Evolutionary conservation across 2,329 filamentous ascomycete species (phyloP).

Genomic region (Colletotrichum graminicola): DNA sequence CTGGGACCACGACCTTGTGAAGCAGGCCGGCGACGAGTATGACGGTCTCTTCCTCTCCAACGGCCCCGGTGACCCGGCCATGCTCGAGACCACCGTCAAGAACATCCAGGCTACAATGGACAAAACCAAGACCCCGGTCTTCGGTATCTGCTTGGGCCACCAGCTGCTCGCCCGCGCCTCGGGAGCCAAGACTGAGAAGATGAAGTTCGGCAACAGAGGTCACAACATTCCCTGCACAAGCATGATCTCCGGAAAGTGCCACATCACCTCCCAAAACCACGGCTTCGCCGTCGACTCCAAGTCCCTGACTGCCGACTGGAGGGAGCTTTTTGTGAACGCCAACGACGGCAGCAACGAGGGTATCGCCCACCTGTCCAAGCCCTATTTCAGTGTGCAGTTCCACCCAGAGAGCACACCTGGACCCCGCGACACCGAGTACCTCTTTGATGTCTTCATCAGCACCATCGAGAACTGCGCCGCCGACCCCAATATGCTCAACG

Average conservation of each 20-base stretch:
- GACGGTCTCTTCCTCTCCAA: constrained; percentile 99
- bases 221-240: constrained; percentile 99
- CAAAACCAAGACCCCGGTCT: constrained; percentile 86
- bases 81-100: constrained; percentile 82
- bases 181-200: constrained; percentile 88
- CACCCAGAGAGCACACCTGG: constrained; percentile 97
- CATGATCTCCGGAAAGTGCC: constrained; percentile 94
- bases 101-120: constrained; percentile 82
- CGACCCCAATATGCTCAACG: constrained; percentile 74
- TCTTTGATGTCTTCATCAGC: constrained; percentile 96
- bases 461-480: constrained; percentile 80
- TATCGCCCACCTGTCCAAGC: constrained; percentile 86
- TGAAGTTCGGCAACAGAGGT: constrained; percentile 99
- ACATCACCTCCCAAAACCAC: constrained; percentile 99
- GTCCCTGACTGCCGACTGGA: constrained; percentile 83
- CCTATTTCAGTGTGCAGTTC: constrained; percentile 99
- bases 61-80: constrained; percentile 93
- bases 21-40: constrained; percentile 83
- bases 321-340: constrained; percentile 96
- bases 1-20: constrained; percentile 93
- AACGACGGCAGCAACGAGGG: constrained; percentile 99
- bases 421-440: constrained; percentile 93
- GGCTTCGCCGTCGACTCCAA: constrained; percentile 91
- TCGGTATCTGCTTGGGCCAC: constrained; percentile 96
- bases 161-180: constrained; percentile 91